Base-by-base conservation (phyloP, 1,284 basidiomycete genomes). In the Anthracocystis panici-leucophaei region DNA sequence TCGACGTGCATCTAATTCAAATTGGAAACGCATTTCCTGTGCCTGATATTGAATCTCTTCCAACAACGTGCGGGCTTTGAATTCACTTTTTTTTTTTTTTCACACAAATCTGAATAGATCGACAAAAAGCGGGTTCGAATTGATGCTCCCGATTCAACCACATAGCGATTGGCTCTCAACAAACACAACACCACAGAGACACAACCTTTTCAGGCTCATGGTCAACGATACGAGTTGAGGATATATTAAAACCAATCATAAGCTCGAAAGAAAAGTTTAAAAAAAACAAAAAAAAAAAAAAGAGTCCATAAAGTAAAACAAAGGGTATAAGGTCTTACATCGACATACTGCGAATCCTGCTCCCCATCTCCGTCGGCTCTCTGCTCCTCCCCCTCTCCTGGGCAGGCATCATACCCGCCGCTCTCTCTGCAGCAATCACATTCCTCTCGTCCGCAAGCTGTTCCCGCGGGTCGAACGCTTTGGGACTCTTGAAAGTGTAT, bases 401-500 rank as follows among this genome's bases (percentile, higher is more conserved):
- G 8, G 21, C 54, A n/a, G 53, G 35, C 33, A 25, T 51, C 53
- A 67, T 62, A 1, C 59, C 75, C 2, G 68, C 59, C 25, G 73
- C 64, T 18, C 61, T 44, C 46, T 79, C 73, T n/a, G 71, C 75
- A 14, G 65, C 77, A 9, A 62, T 60, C 20, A 76, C 57, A n/a
- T 65, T 74, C 20, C 63, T 48, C 44, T 73, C 73, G 35, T 78
- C 75, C 7, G 42, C 64, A 25, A 80, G 53, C 64, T 79, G 75
- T 16, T 67, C 62, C 27, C 69, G 40, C 44, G 76, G 70, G 48
- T 82, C 80, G 25, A 82, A 82, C 5, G 67, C 61, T 41, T 80
- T 79, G 4, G 81, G 81, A 23, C 71, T 67, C 58, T 82, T 82
- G 68, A 82, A 82, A 14, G 81, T 82, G 57, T 82, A 82, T 2